Evolutionary conservation across 192 early-diverging fungal species (phyloP), one percentile per base, ranked within the genome.

Genomic region (Jimgerdemannia lactiflua): DNA sequence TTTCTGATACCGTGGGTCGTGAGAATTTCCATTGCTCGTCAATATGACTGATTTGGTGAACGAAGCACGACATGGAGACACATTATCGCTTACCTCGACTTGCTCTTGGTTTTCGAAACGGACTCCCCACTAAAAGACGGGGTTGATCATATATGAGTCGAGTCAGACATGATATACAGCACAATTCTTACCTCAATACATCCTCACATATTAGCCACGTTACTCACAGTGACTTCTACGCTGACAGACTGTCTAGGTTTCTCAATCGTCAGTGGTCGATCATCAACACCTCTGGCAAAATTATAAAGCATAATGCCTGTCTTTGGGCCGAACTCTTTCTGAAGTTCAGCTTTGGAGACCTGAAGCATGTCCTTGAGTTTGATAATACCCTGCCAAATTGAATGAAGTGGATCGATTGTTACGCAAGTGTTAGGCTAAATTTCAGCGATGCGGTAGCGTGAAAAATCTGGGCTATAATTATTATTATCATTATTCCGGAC

Each of bases 221-320:
- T 29, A 29, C 29, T 29, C 29, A 29, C 29, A 29, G 91, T 91
- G 18, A 96, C 88, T 72, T 96, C 94, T 3, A 91, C 93, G 49
- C 94, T 94, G 39, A 97, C 91, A 64, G 87, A 89, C 78, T 94
- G 92, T 4, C 95, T 87, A 4, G 84, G 70, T 66, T 86, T 84
- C 74, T 93, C 88, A 19, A 87, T 88, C n/a, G 86, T 84, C 11
- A 96, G 74, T 9, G 80, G 80, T 3, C 93, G 86, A 18, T 87
- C 79, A 77, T 98, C 96, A 39, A 92, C 89, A 17, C 96, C 96
- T 42, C 89, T 78, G 68, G 90, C 87, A 74, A 83, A 90, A n/a
- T 92, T 85, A 64, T 91, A 90, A 2, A 98, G 79, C 75, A 79
- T 89, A 20, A 75, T 64, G 0, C 91, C 96, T 18, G 87, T 92